Base-by-base conservation (phyloP, 176 grass and related monocot genomes). In the Zoysia pacifica region DNA sequence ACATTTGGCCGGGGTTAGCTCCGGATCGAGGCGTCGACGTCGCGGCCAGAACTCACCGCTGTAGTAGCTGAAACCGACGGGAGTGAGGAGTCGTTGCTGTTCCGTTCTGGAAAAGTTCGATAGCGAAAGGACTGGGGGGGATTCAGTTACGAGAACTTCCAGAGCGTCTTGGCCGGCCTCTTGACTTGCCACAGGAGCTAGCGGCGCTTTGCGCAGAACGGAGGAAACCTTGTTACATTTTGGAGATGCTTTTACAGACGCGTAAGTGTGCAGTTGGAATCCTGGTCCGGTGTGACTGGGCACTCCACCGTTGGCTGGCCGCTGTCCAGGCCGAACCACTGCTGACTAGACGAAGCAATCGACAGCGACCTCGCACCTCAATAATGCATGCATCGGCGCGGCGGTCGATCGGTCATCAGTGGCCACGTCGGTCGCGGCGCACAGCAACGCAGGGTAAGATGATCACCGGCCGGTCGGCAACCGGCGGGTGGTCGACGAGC, bases 251-350 rank as follows among this genome's bases (percentile, higher is more conserved):
- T 47, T 45, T 28, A 28, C 28, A 28, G 28, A 28, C 28, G 28
- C 28, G 28, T 28, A 28, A 28, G 59, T 12, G 5, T 11, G 48
- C 48, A 65, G 40, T 78, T 78, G 71, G 37, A 16, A 78, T 78
- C 76, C 40, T 75, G 38, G 75, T 84, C 87, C 63, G 19, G 48
- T 56, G 10, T 84, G 66, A 65, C 79, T 84, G 69, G 80, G 80
- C 70, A 41, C 61, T 83, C 86, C 53, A 68, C 43, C 62, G 83
- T 84, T 88, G 85, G 79, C 63, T 58, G 85, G 79, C 63, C n/a
- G 49, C 10, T 51, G 47, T 48, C 38, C 62, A 12, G 3, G 35
- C 62, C 62, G 2, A 65, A 12, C 20, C 28, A 20, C 18, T 49
- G 61, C 67, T 67, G 76, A 79, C 76, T 79, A 66, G 76, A 86